A percentile compares a stretch with the other conserved stretches of the same genome.
phyloP scores from a whole-genome alignment of 805 yeast species.

The Nakazawaea populi region DNA sequence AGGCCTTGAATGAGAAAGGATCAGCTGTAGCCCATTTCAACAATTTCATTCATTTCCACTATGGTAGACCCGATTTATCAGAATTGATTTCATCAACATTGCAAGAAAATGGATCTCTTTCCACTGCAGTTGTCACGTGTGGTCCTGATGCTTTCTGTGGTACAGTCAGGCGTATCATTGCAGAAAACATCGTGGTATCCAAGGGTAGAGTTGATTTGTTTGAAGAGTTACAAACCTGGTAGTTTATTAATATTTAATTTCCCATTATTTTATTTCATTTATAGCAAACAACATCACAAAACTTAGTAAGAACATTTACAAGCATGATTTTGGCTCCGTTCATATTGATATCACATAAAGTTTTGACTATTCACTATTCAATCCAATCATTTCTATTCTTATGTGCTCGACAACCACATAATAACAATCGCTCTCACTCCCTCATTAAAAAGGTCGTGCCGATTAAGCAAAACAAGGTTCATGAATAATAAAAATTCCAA shows the following conservation, averaged over 20 bases:
- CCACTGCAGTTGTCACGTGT: conserved; percentile 53
- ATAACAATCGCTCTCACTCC: no score
- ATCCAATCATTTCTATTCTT: no score
- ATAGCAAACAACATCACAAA: no score
- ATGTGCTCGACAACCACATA: no score
- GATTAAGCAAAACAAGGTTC: no score
- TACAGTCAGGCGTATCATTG: conserved; percentile 41
- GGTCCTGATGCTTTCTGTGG: conserved; percentile 58
- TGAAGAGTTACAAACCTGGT: conserved; percentile 78
- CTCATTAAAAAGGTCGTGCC: not conserved
- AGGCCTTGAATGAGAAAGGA: no score
- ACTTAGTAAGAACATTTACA: no score
- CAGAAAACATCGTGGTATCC: conserved; percentile 29
- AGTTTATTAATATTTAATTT: conserved; percentile 1
- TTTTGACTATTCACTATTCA: no score
- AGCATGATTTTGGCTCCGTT: no score
- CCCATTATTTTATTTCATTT: no score
- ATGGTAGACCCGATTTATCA: conserved; percentile 43
- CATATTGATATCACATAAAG: no score
- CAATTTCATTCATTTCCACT: conserved; percentile 28
- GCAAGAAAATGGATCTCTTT: conserved; percentile 28
- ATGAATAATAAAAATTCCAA: no score
- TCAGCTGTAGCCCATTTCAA: not conserved
- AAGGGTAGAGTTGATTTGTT: conserved; percentile 56
- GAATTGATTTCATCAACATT: conserved; percentile 31